Base-by-base conservation (phyloP, 75 land plant species). In the Pinus taeda region DNA sequence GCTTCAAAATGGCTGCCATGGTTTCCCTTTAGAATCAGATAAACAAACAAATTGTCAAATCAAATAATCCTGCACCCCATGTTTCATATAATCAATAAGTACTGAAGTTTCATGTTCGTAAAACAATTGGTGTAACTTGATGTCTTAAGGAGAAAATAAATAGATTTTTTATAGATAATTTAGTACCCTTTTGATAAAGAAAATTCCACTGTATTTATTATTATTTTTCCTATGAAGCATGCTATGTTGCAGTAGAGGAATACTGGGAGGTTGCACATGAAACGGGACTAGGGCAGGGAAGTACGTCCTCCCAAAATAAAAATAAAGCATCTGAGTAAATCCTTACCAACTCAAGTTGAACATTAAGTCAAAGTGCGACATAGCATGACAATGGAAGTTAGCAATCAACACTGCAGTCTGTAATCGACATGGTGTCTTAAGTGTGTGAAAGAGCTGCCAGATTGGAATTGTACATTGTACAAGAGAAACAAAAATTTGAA, bases 1-100 rank as follows among this genome's bases (percentile, higher is more conserved):
- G 83, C 89, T 61, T 91, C 93, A 78, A 86, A 84, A 74, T 85
- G 89, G 62, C 89, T 90, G 26, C 93, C 88, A 86, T 82, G 90
- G 79, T 90, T 90, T 59, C 90, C 93, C 95, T 93, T 84, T 77
- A 85, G 58, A 57, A 70, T 11, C 71, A 64, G 59, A 77, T 6
- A 15, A 77, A 33, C 24, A 79, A 39, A 81, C 49, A 42, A 9
- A 69, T 49, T 8, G 20, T 69, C 71, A 69, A 69, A 36, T 30
- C 13, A 69, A 36, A 39, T 49, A 2, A 42, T 37, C 71, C 24
- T 42, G 45, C 22, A 69, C 42, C 45, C 21, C n/a, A 69, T 20
- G 42, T 3, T 69, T 69, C 42, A 13, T 12, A 42, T 69, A 8
- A 69, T 20, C 22, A 21, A 69, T 42, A 15, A 69, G 13, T 42